Evolutionary conservation across 495 filamentous ascomycete species (phyloP).

Genomic region (Aeminium ludgeri): DNA sequence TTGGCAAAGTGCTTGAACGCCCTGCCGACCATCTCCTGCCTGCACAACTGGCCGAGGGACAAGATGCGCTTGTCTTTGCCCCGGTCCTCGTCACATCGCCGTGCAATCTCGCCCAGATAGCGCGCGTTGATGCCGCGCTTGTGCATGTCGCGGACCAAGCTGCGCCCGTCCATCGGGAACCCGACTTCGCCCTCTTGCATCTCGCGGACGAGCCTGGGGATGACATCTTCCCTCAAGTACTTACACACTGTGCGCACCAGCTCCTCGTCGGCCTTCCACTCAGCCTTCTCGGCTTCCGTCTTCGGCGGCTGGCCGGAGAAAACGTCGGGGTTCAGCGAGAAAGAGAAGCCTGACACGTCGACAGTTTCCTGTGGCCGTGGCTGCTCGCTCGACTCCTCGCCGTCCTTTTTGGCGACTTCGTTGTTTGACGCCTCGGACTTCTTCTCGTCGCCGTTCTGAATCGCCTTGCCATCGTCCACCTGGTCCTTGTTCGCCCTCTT

Average conservation of each 20-base stretch:
- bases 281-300: constrained; percentile 73
- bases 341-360: constrained; percentile 72
- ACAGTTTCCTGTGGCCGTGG: constrained; percentile 39
- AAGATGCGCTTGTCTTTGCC: constrained; percentile 37
- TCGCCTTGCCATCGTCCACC: constrained; percentile 9
- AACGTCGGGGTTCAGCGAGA: constrained; percentile 85
- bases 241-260: constrained; percentile 73
- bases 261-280: constrained; percentile 71
- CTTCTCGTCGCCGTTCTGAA: constrained; percentile 10
- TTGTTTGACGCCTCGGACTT: constrained; percentile 4
- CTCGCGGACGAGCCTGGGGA: constrained; percentile 49
- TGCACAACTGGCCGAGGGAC: constrained; percentile 55
- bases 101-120: constrained; percentile 72
- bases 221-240: constrained; percentile 53
- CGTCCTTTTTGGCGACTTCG: not conserved
- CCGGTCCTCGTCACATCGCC: constrained; percentile 3
- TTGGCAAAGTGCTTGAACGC: constrained; percentile 85
- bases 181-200: constrained; percentile 83
- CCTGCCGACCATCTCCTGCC: constrained; percentile 86
- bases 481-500: constrained; percentile 12
- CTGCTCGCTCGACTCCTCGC: constrained; percentile 15
- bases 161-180: constrained; percentile 95
- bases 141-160: constrained; percentile 75
- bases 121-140: constrained; percentile 95
- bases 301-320: constrained; percentile 85